Evolutionary conservation across 139 green algal species (phyloP).

Genomic region (Mesotaenium endlicherianum): DNA sequence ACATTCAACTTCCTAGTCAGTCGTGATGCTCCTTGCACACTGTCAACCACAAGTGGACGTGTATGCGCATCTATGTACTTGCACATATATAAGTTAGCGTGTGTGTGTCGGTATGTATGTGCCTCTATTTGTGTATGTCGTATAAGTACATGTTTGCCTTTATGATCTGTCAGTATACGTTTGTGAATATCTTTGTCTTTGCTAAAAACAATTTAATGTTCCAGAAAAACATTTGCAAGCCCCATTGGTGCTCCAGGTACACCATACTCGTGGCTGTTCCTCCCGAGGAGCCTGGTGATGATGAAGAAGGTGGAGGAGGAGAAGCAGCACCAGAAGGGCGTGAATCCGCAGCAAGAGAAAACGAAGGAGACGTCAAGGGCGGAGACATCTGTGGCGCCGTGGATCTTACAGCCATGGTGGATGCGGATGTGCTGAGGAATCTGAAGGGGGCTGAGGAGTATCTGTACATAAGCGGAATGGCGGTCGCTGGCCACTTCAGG

Average conservation of each 20-base stretch:
- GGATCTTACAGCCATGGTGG: slow-evolving; percentile 32
- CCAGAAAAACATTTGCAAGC: not conserved
- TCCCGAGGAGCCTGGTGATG: not conserved
- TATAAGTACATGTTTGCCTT: too few species aligned
- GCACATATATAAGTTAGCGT: too few species aligned
- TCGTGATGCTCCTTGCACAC: too few species aligned
- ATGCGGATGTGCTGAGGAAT: slow-evolving; percentile 33
- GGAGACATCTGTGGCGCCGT: slow-evolving; percentile 14
- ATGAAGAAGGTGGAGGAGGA: not conserved
- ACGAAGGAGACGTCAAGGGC: not conserved
- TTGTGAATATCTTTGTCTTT: too few species aligned
- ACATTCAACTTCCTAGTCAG: too few species aligned
- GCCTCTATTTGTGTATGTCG: too few species aligned
- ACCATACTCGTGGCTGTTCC: slow-evolving; percentile 14
- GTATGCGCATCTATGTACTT: too few species aligned
- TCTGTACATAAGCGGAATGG: slow-evolving; percentile 40
- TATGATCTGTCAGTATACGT: too few species aligned
- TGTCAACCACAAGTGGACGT: too few species aligned
- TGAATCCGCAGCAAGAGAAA: not conserved
- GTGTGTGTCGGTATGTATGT: too few species aligned
- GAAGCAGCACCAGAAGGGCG: not conserved
- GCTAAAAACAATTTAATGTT: not conserved
- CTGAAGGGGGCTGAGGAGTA: slow-evolving; percentile 26
- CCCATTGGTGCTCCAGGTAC: not conserved
- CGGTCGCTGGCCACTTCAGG: not conserved